Percentiles rank a stretch among this genome's conserved stretches.
phyloP scores from a whole-genome alignment of 768 basidiomycete species.

The Tulasnella calospora region DNA sequence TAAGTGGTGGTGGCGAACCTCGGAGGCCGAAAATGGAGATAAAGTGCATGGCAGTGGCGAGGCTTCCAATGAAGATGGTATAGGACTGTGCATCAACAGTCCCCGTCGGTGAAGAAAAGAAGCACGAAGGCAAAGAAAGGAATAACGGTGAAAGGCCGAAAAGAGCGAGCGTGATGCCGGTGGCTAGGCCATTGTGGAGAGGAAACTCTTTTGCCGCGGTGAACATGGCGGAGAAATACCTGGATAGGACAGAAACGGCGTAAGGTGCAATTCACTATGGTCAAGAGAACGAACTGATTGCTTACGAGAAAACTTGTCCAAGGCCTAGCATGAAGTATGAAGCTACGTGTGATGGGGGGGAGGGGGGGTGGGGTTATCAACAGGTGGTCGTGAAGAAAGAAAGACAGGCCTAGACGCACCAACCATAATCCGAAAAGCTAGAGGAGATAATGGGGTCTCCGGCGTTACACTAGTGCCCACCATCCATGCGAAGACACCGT shows the following conservation, averaged over 20 bases:
- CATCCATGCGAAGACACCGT: slow-evolving; percentile 57
- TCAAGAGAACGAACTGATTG: slow-evolving; percentile 23
- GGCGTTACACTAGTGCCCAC: slow-evolving; percentile 44
- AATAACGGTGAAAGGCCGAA: slow-evolving; percentile 80
- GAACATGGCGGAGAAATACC: slow-evolving; percentile 70
- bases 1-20: slow-evolving; percentile 11
- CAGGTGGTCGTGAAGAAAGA: background rate
- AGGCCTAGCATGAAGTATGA: slow-evolving; percentile 61
- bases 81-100: slow-evolving; percentile 35
- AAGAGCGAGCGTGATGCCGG: slow-evolving; percentile 52
- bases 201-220: slow-evolving; percentile 57
- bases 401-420: slow-evolving; percentile 2
- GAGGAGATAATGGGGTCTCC: slow-evolving; percentile 39
- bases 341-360: slow-evolving; percentile 47
- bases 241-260: slow-evolving; percentile 34
- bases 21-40: slow-evolving; percentile 17
- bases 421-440: slow-evolving; percentile 43
- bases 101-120: slow-evolving; percentile 30
- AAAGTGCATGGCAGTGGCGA: background rate
- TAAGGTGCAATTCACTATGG: background rate
- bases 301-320: slow-evolving; percentile 69
- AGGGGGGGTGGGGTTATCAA: slow-evolving; percentile 12
- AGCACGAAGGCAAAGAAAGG: slow-evolving; percentile 45
- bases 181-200: slow-evolving; percentile 27
- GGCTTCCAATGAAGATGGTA: slow-evolving; percentile 19